Conservation (phyloP, 257 asterid genomes). For the Mitragyna speciosa region DNA sequence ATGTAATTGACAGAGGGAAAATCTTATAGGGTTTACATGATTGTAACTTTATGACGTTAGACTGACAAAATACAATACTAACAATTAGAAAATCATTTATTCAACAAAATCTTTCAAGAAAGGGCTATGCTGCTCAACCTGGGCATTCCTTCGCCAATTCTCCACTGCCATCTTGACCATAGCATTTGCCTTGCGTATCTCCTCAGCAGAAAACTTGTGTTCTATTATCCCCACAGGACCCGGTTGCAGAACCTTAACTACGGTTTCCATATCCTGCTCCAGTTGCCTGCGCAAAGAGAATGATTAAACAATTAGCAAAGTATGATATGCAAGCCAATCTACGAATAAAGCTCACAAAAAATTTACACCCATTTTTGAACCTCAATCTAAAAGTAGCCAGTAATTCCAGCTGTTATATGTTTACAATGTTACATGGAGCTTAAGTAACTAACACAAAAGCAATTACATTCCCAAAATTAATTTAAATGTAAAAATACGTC, state of each 20-base stretch:
- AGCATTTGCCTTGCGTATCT: conserved; percentile 60
- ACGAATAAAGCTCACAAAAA: neutral
- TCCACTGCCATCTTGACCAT: conserved; percentile 65
- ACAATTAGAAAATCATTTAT: conserved; percentile 17
- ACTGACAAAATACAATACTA: neutral
- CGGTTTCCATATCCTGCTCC: conserved; percentile 91
- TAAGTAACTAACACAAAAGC: no score
- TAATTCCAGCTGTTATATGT: no score
- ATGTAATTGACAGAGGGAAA: neutral
- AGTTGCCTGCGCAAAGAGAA: conserved; percentile 53
- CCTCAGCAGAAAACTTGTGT: conserved; percentile 79
- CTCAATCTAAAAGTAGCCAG: no score
- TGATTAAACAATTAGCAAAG: neutral
- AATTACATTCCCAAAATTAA: no score
- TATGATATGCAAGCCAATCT: neutral
- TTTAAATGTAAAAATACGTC: no score
- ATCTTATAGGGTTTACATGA: neutral
- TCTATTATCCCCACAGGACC: conserved; percentile 90
- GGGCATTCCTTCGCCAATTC: conserved; percentile 71
- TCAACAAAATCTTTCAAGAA: conserved; percentile 68
- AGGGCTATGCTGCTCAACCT: conserved; percentile 53
- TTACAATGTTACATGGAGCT: no score
- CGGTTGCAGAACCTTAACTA: conserved; percentile 78
- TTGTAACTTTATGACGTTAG: neutral
- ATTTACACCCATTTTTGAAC: neutral